Evolutionary conservation across 768 basidiomycete genomes (phyloP), one percentile per base, ranked within the genome.

Genomic region (Infundibulicybe gibba): DNA sequence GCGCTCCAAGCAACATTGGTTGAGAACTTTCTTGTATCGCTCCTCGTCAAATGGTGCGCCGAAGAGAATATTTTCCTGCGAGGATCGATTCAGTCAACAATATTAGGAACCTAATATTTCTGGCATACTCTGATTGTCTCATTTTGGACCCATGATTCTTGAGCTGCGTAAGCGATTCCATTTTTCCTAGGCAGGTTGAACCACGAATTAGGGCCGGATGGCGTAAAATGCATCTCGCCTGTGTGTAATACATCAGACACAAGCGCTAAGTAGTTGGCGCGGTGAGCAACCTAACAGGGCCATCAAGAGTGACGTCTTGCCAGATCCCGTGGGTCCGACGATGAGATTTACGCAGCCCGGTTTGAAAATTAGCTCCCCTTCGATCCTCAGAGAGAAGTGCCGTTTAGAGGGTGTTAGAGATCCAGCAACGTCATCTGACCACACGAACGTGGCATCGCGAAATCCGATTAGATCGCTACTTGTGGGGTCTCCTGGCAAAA

Each of bases 101-200:
- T 9, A 25, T 14, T 17, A 17, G 11, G 21, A 12, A 14, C 21
- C 16, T 17, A 25, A 15, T 5, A 6, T 14, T 2, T 1, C 5
- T 1, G 16, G 35, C 34, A 17, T 25, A 81, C 83, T 59, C 67
- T 71, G 44, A 90, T 87, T 0, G 86, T 89, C 48, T 85, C 86
- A 52, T 90, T 91, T 60, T 84, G 79, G 2, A 91, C 82, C 89
- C 89, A 94, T 3, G 86, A 81, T 58, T 91, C 88, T 60, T 94
- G 90, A 3, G 85, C 84, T 5, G 85, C 85, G 59, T 88, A 91
- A 2, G 88, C 82, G 33, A 94, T 75, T 5, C 90, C 88, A 1
- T 73, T 73, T 3, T 66, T 67, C 2, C 87, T 70, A 17, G 90
- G 89, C 5, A 92, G 75, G 51, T 78, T 80, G 62, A 75, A 87